Evolutionary conservation across 805 yeast genomes (phyloP).

Genomic region (Kodamaea neixiangensis): DNA sequence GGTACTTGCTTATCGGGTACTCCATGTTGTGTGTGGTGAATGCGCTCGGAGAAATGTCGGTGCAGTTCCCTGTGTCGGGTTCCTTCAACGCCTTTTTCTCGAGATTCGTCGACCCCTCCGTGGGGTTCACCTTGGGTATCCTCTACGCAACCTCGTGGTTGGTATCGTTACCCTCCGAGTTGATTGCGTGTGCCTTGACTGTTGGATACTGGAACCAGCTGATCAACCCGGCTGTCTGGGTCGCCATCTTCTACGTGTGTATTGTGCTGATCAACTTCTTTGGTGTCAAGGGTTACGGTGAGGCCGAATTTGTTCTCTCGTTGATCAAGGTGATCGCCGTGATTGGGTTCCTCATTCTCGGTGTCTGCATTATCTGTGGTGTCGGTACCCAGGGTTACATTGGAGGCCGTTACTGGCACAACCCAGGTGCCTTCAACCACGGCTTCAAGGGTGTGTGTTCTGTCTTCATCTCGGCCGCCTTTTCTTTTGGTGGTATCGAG

Average conservation of each 20-base stretch:
- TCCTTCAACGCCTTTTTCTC: conserved; percentile 52
- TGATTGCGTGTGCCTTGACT: conserved; percentile 37
- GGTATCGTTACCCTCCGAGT: conserved; percentile 34
- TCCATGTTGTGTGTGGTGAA: conserved; percentile 28
- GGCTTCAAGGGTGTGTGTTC: conserved; percentile 27
- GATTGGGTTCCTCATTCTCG: conserved; percentile 31
- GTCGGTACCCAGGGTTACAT: conserved; percentile 27
- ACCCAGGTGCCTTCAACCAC: conserved; percentile 24
- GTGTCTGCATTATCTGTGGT: conserved; percentile 32
- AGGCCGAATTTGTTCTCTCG: conserved; percentile 29
- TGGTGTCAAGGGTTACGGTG: conserved; percentile 37
- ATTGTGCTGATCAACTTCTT: conserved; percentile 37
- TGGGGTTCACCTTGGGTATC: conserved; percentile 55
- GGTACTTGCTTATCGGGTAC: conserved; percentile 25
- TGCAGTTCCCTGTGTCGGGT: conserved; percentile 55
- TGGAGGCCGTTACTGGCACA: conserved; percentile 24
- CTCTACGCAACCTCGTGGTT: conserved; percentile 44
- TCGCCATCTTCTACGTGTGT: conserved; percentile 34
- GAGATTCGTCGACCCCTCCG: conserved; percentile 56
- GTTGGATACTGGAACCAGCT: conserved; percentile 35
- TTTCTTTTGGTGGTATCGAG: conserved; percentile 64
- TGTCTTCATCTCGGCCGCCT: conserved; percentile 53
- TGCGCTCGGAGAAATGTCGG: conserved; percentile 54
- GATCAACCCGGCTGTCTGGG: conserved; percentile 40
- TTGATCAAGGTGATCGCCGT: conserved; percentile 29